A percentile compares a stretch with the other conserved stretches of the same genome.
Conservation (phyloP, 805 yeast species). For the Yarrowia alimentaria region DNA sequence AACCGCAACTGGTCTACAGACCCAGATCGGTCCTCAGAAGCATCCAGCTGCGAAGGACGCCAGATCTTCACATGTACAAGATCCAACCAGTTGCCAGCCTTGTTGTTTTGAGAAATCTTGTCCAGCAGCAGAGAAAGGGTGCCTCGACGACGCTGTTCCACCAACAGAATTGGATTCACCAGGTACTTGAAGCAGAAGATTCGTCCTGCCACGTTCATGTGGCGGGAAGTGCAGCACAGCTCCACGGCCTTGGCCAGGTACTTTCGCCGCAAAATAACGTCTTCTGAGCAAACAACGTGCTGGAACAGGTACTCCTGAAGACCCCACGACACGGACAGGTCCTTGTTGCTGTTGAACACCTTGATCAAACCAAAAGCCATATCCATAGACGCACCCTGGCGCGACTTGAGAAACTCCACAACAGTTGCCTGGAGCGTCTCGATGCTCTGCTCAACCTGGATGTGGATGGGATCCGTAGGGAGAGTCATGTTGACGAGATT, state of each 20-base stretch:
- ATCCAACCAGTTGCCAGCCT: slow-evolving; percentile 56
- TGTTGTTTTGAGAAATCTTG: slow-evolving; percentile 36
- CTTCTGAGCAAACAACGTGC: slow-evolving; percentile 54
- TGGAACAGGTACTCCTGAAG: no score
- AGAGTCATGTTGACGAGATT: not conserved
- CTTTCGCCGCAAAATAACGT: slow-evolving; percentile 47
- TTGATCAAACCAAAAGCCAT: slow-evolving; percentile 46
- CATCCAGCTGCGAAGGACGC: slow-evolving; percentile 49
- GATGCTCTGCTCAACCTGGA: slow-evolving; percentile 70
- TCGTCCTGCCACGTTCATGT: slow-evolving; percentile 51
- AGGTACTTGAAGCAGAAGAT: slow-evolving; percentile 61
- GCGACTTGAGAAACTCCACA: slow-evolving; percentile 42
- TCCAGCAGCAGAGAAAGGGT: slow-evolving; percentile 49
- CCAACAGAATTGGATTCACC: slow-evolving; percentile 62
- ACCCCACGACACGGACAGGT: slow-evolving; percentile 47
- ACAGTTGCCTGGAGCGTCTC: slow-evolving; percentile 56
- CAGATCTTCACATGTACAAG: slow-evolving; percentile 65
- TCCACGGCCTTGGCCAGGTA: slow-evolving; percentile 55
- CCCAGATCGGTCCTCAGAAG: slow-evolving; percentile 58
- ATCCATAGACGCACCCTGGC: slow-evolving; percentile 39
- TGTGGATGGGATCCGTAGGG: slow-evolving; percentile 47
- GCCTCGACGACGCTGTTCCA: slow-evolving; percentile 54
- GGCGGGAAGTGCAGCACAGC: slow-evolving; percentile 46
- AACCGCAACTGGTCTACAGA: slow-evolving; percentile 70
- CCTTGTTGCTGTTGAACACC: slow-evolving; percentile 42